Evolutionary conservation across 805 yeast genomes (phyloP).

Genomic region (Saccharomycopsis microspora): DNA sequence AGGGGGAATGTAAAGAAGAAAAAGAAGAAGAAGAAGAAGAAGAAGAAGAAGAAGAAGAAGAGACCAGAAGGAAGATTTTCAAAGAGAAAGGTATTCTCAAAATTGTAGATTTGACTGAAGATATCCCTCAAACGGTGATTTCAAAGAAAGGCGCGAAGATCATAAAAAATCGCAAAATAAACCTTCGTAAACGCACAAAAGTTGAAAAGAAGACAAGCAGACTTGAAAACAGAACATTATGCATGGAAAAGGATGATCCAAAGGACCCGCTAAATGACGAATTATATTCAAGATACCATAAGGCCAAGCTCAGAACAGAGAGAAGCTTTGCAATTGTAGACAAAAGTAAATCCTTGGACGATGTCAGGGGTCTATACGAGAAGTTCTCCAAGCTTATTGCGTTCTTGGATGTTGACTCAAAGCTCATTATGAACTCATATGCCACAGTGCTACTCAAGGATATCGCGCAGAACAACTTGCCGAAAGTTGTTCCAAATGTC

Average conservation of each 20-base stretch:
- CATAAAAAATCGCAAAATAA: slow-evolving; percentile 6
- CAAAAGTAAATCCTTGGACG: slow-evolving; percentile 12
- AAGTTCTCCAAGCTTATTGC: slow-evolving; percentile 5
- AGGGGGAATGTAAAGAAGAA: no score
- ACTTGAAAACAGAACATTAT: no score
- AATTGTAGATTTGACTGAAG: not conserved
- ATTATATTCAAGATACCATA: slow-evolving; percentile 11
- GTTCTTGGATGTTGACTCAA: slow-evolving; percentile 4
- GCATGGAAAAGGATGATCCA: not conserved
- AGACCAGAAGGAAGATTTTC: no score
- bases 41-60: not conserved
- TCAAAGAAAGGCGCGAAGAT: slow-evolving; percentile 5
- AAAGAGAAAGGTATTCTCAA: not conserved
- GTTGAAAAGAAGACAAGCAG: not conserved
- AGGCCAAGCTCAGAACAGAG: slow-evolving; percentile 15
- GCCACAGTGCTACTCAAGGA: not conserved
- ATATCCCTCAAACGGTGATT: slow-evolving; percentile 4
- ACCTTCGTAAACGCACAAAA: not conserved
- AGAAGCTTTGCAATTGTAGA: slow-evolving; percentile 14
- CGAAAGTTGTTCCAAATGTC: not conserved
- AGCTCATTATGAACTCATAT: not conserved
- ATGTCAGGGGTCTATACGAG: slow-evolving; percentile 2
- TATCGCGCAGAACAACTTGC: not conserved
- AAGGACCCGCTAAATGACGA: slow-evolving; percentile 12
- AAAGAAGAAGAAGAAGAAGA: no score